Base-by-base conservation (phyloP, 2,329 filamentous ascomycete species). In the Epichloe gansuensis region DNA sequence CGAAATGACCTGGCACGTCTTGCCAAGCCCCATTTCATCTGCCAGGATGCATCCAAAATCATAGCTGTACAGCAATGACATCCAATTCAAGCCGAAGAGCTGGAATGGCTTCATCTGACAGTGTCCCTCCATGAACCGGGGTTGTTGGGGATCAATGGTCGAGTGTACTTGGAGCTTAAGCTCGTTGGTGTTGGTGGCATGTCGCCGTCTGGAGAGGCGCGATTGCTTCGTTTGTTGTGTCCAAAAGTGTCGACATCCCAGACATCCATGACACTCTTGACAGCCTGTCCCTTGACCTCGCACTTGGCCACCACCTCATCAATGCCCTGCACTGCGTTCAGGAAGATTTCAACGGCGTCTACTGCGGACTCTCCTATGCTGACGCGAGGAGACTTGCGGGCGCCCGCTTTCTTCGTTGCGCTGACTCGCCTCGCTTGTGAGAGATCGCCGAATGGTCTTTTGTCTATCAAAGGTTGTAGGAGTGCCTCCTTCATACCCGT, bases 11-110 rank as follows among this genome's bases (percentile, higher is more conserved):
- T 98, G 91, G 61, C 90, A 96, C 0, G 93, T 98, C 74, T 98
- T 98, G 46, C 93, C 93, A 42, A 91, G 74, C 50, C 88, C 93
- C 93, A 98, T 98, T 65, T 98, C 93, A 65, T 98, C 93, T 2
- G 93, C 93, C 17, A 98, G 75, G 53, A 98, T 97, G 57, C 90
- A 91, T 46, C 88, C 91, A 50, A 94, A 78, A 31, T 83, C 77
- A 54, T 87, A 83, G 50, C 83, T 77, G 70, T 89, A 95, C 13
- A 98, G 76, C 46, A 97, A 71, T 52, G 84, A 82, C 63, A 98
- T 78, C 93, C 93, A 98, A 64, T 97, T 97, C 50, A 98, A 77
- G 4, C 93, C 93, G 34, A 95, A 89, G 21, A 97, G 72, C 65
- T 98, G 93, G 63, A 96, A 97, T 38, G 93, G 85, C 65, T 97